phyloP scores from a whole-genome alignment of 2,329 filamentous ascomycete genomes.

The Bipolaris sorokiniana region DNA sequence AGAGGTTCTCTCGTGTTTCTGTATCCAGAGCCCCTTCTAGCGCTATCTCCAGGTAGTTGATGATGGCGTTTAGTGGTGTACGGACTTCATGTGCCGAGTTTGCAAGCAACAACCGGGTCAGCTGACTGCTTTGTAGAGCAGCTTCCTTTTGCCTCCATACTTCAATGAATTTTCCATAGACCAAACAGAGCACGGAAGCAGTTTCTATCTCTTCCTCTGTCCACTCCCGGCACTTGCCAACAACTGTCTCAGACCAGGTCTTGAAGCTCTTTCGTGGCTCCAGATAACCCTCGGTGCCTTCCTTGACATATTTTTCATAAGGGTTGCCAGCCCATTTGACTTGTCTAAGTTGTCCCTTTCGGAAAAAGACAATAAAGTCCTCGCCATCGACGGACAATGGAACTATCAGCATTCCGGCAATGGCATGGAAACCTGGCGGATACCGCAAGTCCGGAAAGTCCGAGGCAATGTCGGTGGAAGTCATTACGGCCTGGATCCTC shows the following conservation, averaged over 20 bases:
- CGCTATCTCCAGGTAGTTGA: slow-evolving; percentile 92
- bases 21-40: slow-evolving; percentile 79
- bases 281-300: slow-evolving; percentile 74
- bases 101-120: slow-evolving; percentile 78
- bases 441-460: slow-evolving; percentile 86
- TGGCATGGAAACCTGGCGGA: slow-evolving; percentile 75
- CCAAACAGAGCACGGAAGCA: slow-evolving; percentile 82
- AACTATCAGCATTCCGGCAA: slow-evolving; percentile 82
- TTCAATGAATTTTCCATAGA: slow-evolving; percentile 90
- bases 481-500: slow-evolving; percentile 74
- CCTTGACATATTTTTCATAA: slow-evolving; percentile 76
- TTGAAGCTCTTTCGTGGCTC: slow-evolving; percentile 82
- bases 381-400: slow-evolving; percentile 75
- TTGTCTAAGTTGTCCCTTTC: slow-evolving; percentile 75
- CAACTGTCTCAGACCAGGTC: slow-evolving; percentile 78
- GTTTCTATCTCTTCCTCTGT: slow-evolving; percentile 88
- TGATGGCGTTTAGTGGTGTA: slow-evolving; percentile 89
- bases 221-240: slow-evolving; percentile 87
- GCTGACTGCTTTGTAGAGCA: slow-evolving; percentile 78
- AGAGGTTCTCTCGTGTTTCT: slow-evolving; percentile 83
- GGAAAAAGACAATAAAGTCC: slow-evolving; percentile 92
- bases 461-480: slow-evolving; percentile 74
- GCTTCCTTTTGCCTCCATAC: slow-evolving; percentile 92
- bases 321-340: slow-evolving; percentile 89
- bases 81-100: slow-evolving; percentile 93